Evolutionary conservation across 1,284 basidiomycete genomes (phyloP), one percentile per base, ranked within the genome.

Genomic region (Cutaneotrichosporon cyanovorans): DNA sequence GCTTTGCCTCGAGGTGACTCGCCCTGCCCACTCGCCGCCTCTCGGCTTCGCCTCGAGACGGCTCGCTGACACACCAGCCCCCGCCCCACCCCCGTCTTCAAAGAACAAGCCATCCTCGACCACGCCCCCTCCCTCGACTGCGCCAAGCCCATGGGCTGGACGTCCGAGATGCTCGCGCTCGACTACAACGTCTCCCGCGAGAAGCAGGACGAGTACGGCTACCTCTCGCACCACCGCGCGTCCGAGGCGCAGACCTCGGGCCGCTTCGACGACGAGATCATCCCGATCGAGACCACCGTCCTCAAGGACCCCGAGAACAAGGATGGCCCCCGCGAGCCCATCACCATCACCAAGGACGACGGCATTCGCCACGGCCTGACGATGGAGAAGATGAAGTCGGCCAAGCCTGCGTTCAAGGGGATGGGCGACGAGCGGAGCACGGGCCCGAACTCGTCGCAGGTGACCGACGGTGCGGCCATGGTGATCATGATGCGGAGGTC

Each of bases 141-240:
- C 57, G 78, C 85, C 42, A 82, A 86, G 76, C 85, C 88, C 14
- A 91, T 91, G 87, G 87, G 88, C 11, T 90, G 87, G 87, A 90
- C 87, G 1, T 86, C 85, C 3, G 87, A 91, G 66, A 84, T 86
- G 79, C 84, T 87, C 16, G 85, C 85, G 15, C 69, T 82, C 56
- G 76, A 80, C 20, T 91, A 84, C 72, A 77, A 81, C 32, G 73
- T 91, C 46, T 76, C 84, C 15, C 80, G 87, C 14, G 72, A 79
- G 62, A 84, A 79, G 63, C 86, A 89, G 71, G 88, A 91, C 65
- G 76, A 84, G 57, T 87, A 82, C 61, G 87, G 87, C 0, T 73
- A 85, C 22, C 78, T 85, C 42, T 89, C 87, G 0, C 87, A 91
- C 68, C 80, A 79, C 22, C 79, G 87, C 46, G 87, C 87, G 14